Evolutionary conservation across 352 stramenopile genomes (phyloP).

Genomic region (Phytopythium cucurbitacearum): DNA sequence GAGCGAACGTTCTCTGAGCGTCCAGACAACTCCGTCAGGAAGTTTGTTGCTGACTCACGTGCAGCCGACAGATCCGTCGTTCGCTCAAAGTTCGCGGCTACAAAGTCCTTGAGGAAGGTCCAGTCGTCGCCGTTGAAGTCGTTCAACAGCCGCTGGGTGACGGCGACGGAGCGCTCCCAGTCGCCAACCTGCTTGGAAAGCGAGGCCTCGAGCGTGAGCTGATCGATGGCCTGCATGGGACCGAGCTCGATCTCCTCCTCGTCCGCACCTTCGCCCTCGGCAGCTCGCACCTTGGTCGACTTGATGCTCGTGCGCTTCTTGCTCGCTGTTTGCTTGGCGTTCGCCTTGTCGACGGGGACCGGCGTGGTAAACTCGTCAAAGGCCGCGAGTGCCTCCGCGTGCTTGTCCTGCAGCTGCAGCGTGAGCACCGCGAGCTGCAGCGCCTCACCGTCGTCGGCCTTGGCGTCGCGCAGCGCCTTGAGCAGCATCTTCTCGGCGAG

Average conservation of each 20-base stretch:
- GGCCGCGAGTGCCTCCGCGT: slow-evolving; percentile 50
- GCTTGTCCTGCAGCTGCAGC: slow-evolving; percentile 66
- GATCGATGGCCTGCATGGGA: slow-evolving; percentile 79
- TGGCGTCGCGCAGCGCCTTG: slow-evolving; percentile 61
- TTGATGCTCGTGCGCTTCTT: slow-evolving; percentile 10
- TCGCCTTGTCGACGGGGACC: slow-evolving; percentile 14
- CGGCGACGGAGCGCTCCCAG: slow-evolving; percentile 43
- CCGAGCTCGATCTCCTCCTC: slow-evolving; percentile 84
- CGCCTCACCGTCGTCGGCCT: slow-evolving; percentile 59
- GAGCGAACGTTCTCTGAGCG: slow-evolving; percentile 44
- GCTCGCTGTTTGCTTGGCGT: slow-evolving; percentile 10
- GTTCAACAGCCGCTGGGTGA: slow-evolving; percentile 59
- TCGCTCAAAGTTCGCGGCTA: slow-evolving; percentile 44
- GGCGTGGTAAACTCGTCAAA: slow-evolving; percentile 69
- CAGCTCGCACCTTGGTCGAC: slow-evolving; percentile 38
- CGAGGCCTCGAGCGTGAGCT: slow-evolving; percentile 59
- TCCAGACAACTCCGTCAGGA: slow-evolving; percentile 42
- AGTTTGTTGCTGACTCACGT: slow-evolving; percentile 23
- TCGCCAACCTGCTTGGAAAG: slow-evolving; percentile 47
- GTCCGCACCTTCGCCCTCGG: slow-evolving; percentile 65
- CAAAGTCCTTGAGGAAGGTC: slow-evolving; percentile 70
- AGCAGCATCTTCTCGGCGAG: slow-evolving; percentile 80
- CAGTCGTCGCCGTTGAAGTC: slow-evolving; percentile 80
- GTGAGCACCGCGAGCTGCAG: slow-evolving; percentile 70
- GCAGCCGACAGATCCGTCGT: slow-evolving; percentile 15